A percentile compares a stretch with the other conserved stretches of the same genome.
These are phyloP conservation scores for Pisolithus albus DNA, from an alignment of 768 basidiomycete species.

Conservation along the genomic window DNA sequence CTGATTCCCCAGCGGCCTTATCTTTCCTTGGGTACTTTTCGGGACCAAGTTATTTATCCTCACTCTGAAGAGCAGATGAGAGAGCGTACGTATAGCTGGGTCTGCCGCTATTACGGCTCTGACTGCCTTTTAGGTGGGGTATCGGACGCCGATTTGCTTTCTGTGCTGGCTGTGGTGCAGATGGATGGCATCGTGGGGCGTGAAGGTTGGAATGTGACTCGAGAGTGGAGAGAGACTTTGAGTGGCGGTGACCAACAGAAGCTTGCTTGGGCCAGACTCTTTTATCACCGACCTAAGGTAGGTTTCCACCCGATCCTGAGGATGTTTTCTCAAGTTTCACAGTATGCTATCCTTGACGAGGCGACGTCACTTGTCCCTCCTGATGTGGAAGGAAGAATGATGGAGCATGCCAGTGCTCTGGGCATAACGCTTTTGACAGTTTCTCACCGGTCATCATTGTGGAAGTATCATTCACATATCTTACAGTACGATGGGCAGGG, in stretches of 20 bases:
- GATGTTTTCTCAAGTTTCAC: conserved; percentile 5
- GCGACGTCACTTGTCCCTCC: conserved; percentile 92
- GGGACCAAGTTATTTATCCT: conserved; percentile 96
- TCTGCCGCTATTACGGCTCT: conserved; percentile 1
- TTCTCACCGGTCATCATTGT: conserved; percentile 89
- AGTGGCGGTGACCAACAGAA: conserved; percentile 97
- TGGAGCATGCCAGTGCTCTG: conserved; percentile 80
- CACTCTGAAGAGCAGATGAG: conserved; percentile 79
- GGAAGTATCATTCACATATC: conserved; percentile 87
- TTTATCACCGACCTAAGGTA: conserved; percentile 92
- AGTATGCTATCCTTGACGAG: conserved; percentile 97
- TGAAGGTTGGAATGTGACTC: conserved; percentile 86
- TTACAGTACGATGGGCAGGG: conserved; percentile 92
- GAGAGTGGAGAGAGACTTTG: conserved; percentile 90
- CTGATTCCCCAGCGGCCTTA: conserved; percentile 96
- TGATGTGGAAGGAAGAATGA: conserved; percentile 91
- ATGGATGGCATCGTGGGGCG: conserved; percentile 84
- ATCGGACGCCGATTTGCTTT: conserved; percentile 67
- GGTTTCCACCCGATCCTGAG: not conserved
- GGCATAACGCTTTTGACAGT: conserved; percentile 93
- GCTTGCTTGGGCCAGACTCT: conserved; percentile 94
- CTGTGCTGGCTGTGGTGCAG: conserved; percentile 69
- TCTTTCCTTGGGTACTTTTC: conserved; percentile 85
- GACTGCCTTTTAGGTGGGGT: conserved; percentile 44
- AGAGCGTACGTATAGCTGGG: conserved; percentile 42